phyloP scores from a whole-genome alignment of 768 basidiomycete species.

The Boletus bicolor region DNA sequence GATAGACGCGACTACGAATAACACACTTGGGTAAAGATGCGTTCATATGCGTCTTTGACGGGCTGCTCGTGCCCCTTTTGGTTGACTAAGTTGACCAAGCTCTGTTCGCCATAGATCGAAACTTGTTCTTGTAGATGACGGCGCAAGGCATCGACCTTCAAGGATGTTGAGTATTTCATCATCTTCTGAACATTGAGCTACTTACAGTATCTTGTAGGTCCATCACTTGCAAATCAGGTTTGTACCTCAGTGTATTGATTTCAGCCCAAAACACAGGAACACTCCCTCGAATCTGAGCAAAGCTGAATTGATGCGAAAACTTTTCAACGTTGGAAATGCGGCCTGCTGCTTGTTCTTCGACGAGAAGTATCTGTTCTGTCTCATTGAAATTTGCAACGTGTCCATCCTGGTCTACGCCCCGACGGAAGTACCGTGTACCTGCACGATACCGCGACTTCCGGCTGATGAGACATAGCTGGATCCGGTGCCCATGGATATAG shows the following conservation, averaged over 20 bases:
- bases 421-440: slow-evolving; percentile 94
- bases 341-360: slow-evolving; percentile 55
- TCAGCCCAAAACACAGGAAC: slow-evolving; percentile 97
- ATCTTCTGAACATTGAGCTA: slow-evolving; percentile 5
- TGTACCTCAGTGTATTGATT: slow-evolving; percentile 91
- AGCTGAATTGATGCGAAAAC: slow-evolving; percentile 67
- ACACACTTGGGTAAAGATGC: slow-evolving; percentile 60
- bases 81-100: slow-evolving; percentile 88
- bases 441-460: slow-evolving; percentile 92
- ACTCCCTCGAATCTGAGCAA: slow-evolving; percentile 92
- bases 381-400: slow-evolving; percentile 98
- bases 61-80: slow-evolving; percentile 90
- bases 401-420: slow-evolving; percentile 86
- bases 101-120: slow-evolving; percentile 71
- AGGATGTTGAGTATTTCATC: slow-evolving; percentile 2
- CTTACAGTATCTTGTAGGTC: slow-evolving; percentile 81
- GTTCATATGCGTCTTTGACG: slow-evolving; percentile 94
- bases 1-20: background rate
- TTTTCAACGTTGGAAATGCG: slow-evolving; percentile 42
- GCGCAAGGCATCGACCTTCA: slow-evolving; percentile 65
- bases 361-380: slow-evolving; percentile 88
- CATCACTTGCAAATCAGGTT: slow-evolving; percentile 96
- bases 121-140: slow-evolving; percentile 74
- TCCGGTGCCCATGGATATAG: slow-evolving; percentile 70
- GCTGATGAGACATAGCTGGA: slow-evolving; percentile 86